Evolutionary conservation across 495 filamentous ascomycete genomes (phyloP).

Genomic region (Filosporella fistucella): DNA sequence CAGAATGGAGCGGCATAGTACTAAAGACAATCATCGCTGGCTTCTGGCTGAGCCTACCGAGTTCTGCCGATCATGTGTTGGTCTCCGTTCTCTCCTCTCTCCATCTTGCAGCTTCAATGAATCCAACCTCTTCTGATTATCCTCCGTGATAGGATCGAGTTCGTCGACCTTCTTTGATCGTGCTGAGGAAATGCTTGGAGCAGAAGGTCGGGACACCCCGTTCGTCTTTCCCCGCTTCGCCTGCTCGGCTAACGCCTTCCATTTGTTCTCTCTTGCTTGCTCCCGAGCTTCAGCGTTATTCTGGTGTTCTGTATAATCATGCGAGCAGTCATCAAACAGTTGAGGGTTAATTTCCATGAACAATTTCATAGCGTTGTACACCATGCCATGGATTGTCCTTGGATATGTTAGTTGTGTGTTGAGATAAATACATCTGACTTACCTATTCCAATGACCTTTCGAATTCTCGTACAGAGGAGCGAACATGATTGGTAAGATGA

Average conservation of each 20-base stretch:
- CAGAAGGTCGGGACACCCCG: slow-evolving; percentile 26
- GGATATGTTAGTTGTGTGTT: slow-evolving; percentile 7
- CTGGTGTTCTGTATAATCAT: slow-evolving; percentile 96
- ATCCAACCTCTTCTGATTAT: slow-evolving; percentile 79
- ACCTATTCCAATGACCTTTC: slow-evolving; percentile 99
- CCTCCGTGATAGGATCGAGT: slow-evolving; percentile 49
- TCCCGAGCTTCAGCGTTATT: slow-evolving; percentile 79
- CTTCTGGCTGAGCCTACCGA: slow-evolving; percentile 30
- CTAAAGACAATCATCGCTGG: slow-evolving; percentile 27
- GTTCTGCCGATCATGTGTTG: slow-evolving; percentile 42
- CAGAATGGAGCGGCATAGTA: slow-evolving; percentile 23
- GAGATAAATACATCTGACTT: slow-evolving; percentile 22
- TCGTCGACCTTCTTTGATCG: slow-evolving; percentile 57
- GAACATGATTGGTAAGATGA: slow-evolving; percentile 99
- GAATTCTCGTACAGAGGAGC: slow-evolving; percentile 98
- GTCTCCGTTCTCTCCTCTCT: slow-evolving; percentile 25
- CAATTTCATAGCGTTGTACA: slow-evolving; percentile 99
- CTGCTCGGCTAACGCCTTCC: slow-evolving; percentile 79
- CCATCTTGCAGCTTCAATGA: slow-evolving; percentile 67
- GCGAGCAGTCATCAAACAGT: slow-evolving; percentile 97
- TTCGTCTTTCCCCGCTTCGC: slow-evolving; percentile 57
- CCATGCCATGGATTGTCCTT: slow-evolving; percentile 99
- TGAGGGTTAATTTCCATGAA: slow-evolving; percentile 99
- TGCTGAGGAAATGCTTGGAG: slow-evolving; percentile 30
- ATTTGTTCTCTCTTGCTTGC: slow-evolving; percentile 70